Percentiles rank a stretch among this genome's conserved stretches.
These are phyloP conservation scores for Yamadazyma diddensiae DNA, from an alignment of 1,139 yeast species.

Conservation along the genomic window DNA sequence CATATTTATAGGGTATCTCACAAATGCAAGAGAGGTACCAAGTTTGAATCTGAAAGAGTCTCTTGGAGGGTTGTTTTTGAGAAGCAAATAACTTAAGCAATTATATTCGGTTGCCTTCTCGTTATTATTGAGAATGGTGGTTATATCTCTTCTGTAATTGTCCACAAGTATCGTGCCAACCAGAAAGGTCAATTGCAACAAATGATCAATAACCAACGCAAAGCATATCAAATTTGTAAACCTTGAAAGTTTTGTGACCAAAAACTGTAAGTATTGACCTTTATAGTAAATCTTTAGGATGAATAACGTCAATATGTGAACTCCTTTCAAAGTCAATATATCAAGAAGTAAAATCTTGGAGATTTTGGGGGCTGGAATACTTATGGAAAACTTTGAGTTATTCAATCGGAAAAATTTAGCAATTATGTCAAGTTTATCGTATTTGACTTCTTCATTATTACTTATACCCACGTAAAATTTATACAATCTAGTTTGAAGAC, in stretches of 20 bases:
- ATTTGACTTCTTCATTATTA: slow-evolving; percentile 12
- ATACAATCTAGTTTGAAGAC: slow-evolving; percentile 25
- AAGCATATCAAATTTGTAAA: slow-evolving; percentile 20
- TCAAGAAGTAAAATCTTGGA: slow-evolving; percentile 19
- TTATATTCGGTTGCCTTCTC: slow-evolving; percentile 16
- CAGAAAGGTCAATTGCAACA: slow-evolving; percentile 60
- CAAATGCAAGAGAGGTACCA: slow-evolving; percentile 35
- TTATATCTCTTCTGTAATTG: slow-evolving; percentile 58
- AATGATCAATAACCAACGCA: slow-evolving; percentile 53
- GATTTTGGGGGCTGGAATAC: slow-evolving; percentile 18
- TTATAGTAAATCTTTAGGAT: slow-evolving; percentile 16
- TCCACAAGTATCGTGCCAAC: slow-evolving; percentile 67
- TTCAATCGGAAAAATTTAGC: slow-evolving; percentile 2
- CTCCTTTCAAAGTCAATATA: slow-evolving; percentile 9
- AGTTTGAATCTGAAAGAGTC: slow-evolving; percentile 24
- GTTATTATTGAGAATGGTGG: slow-evolving; percentile 36
- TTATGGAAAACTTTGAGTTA: slow-evolving; percentile 1
- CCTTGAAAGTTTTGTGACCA: slow-evolving; percentile 17
- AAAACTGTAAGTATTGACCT: slow-evolving; percentile 19
- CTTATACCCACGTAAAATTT: slow-evolving; percentile 21
- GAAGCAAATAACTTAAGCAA: slow-evolving; percentile 23
- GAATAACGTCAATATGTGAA: slow-evolving; percentile 7
- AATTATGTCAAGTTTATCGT: slow-evolving; percentile 10
- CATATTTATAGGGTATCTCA: slow-evolving; percentile 29
- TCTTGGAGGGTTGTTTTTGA: slow-evolving; percentile 20